Evolutionary conservation across 768 basidiomycete species (phyloP).

Genomic region (Clitopilus passeckerianus): DNA sequence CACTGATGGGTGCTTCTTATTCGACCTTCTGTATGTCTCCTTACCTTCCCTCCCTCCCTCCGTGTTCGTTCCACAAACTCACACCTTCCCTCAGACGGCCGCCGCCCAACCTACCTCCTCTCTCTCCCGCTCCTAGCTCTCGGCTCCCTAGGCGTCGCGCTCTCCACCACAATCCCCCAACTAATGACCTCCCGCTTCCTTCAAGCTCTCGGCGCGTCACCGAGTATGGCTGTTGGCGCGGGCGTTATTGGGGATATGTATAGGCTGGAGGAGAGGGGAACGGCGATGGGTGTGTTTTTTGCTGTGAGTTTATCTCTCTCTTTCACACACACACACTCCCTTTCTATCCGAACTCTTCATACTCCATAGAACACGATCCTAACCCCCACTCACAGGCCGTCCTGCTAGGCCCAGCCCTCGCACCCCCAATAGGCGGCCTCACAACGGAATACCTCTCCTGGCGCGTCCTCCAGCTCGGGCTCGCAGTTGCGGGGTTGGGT

Average conservation of each 20-base stretch:
- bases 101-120: slow-evolving; percentile 51
- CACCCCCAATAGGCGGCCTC: slow-evolving; percentile 52
- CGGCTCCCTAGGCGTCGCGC: slow-evolving; percentile 55
- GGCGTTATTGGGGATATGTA: slow-evolving; percentile 61
- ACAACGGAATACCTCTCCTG: slow-evolving; percentile 61
- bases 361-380: too few species aligned
- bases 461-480: slow-evolving; percentile 48
- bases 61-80: too few species aligned
- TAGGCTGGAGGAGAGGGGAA: slow-evolving; percentile 48
- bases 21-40: slow-evolving; percentile 30
- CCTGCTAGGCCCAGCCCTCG: slow-evolving; percentile 56
- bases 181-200: slow-evolving; percentile 57
- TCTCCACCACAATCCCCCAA: slow-evolving; percentile 30
- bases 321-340: too few species aligned
- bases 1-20: slow-evolving; percentile 27
- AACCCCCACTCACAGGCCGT: slow-evolving; percentile 29
- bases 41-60: background rate
- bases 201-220: slow-evolving; percentile 61
- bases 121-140: slow-evolving; percentile 54
- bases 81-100: slow-evolving; percentile 58
- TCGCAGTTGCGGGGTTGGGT: slow-evolving; percentile 34
- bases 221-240: slow-evolving; percentile 43
- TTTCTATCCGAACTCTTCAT: too few species aligned
- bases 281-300: slow-evolving; percentile 31
- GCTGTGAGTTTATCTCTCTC: slow-evolving; percentile 17